phyloP scores from a whole-genome alignment of 345 rosid genomes.

The Trapa bicornis region DNA sequence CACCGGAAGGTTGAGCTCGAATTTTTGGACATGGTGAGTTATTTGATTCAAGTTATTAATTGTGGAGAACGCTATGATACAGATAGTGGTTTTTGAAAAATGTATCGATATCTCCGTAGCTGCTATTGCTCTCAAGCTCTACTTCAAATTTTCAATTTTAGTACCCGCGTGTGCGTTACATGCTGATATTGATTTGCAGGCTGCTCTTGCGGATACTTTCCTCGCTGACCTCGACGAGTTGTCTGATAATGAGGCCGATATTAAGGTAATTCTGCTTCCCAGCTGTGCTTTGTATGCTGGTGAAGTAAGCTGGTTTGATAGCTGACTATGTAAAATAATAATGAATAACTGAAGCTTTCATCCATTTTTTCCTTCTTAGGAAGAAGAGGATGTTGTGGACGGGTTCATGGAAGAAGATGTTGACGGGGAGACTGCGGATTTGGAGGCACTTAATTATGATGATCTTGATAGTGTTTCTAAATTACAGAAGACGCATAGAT shows the following conservation, averaged over 20 bases:
- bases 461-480: slow-evolving; percentile 77
- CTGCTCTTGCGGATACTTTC: slow-evolving; percentile 84
- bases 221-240: slow-evolving; percentile 92
- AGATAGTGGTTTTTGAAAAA: neutral
- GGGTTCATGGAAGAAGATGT: slow-evolving; percentile 67
- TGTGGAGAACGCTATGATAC: neutral
- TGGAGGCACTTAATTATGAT: slow-evolving; percentile 71
- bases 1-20: neutral
- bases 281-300: neutral
- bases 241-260: slow-evolving; percentile 80
- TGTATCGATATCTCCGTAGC: neutral
- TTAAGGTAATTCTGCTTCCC: slow-evolving; percentile 26
- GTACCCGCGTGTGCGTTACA: neutral
- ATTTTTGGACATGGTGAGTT: slow-evolving; percentile 3
- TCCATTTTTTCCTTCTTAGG: slow-evolving; percentile 22
- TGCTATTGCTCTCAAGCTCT: neutral
- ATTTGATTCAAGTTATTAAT: neutral
- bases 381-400: slow-evolving; percentile 52
- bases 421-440: slow-evolving; percentile 63
- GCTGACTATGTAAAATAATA: neutral
- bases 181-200: slow-evolving; percentile 28
- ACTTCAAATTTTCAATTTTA: neutral
- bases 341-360: neutral
- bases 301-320: neutral
- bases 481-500: slow-evolving; percentile 75